Percentiles rank a stretch among this genome's conserved stretches.
Conservation (phyloP, 2,329 filamentous ascomycete genomes). For the Cercospora janseana region DNA sequence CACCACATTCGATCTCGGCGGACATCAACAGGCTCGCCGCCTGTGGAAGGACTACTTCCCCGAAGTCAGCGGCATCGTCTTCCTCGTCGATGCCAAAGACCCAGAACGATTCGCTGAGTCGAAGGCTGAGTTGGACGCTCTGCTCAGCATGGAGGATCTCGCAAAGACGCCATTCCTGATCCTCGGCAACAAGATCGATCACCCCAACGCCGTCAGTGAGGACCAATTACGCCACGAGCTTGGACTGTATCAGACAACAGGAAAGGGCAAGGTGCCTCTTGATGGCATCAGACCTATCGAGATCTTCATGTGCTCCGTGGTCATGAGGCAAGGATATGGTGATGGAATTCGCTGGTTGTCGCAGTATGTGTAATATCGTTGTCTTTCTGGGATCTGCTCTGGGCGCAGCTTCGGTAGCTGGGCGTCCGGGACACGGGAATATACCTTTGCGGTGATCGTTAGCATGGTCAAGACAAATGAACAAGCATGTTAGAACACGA, state of each 20-base stretch:
- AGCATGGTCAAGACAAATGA: neutral
- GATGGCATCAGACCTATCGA: slow-evolving; percentile 94
- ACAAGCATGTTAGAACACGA: no score
- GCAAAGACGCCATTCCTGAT: slow-evolving; percentile 93
- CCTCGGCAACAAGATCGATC: slow-evolving; percentile 99
- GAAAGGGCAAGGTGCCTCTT: slow-evolving; percentile 89
- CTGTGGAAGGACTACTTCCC: slow-evolving; percentile 98
- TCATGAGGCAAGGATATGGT: slow-evolving; percentile 92
- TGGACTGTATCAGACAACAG: slow-evolving; percentile 89
- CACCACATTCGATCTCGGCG: slow-evolving; percentile 90
- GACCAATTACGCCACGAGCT: slow-evolving; percentile 90
- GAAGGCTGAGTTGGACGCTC: slow-evolving; percentile 91
- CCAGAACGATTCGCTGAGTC: slow-evolving; percentile 90
- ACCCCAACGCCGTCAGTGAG: slow-evolving; percentile 91
- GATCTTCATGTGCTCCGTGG: slow-evolving; percentile 98
- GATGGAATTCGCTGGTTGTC: slow-evolving; percentile 87
- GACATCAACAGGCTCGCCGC: slow-evolving; percentile 90
- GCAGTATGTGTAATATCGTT: slow-evolving; percentile 70
- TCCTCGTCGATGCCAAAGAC: slow-evolving; percentile 97
- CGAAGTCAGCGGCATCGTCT: slow-evolving; percentile 93
- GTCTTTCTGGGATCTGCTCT: neutral
- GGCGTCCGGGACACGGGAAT: neutral
- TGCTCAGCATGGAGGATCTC: slow-evolving; percentile 95
- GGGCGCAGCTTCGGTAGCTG: neutral
- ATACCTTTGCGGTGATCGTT: neutral